Percentiles rank a stretch among this genome's conserved stretches.
These are phyloP conservation scores for Trichoderma sp. DNA, from an alignment of 2,329 filamentous ascomycete genomes.

Conservation along the genomic window DNA sequence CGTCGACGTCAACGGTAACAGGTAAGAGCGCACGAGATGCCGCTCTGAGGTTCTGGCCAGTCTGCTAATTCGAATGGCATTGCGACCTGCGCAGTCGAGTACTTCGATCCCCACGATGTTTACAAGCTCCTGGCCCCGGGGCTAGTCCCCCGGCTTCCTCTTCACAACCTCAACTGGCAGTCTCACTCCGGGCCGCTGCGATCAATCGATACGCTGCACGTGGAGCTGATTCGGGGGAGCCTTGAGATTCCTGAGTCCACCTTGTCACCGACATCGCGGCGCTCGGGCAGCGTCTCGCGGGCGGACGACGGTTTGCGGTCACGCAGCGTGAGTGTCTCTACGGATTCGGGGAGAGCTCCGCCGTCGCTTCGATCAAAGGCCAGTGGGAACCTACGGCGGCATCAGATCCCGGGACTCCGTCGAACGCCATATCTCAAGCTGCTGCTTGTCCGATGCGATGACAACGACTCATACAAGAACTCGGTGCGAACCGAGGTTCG, in stretches of 20 bases:
- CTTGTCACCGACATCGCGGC: constrained; percentile 31
- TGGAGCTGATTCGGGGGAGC: constrained; percentile 73
- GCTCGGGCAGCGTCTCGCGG: constrained; percentile 34
- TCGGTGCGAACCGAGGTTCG: constrained; percentile 73
- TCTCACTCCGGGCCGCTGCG: constrained; percentile 86
- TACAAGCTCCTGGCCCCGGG: constrained; percentile 79
- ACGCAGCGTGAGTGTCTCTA: constrained; percentile 43
- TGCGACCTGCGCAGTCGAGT: constrained; percentile 67
- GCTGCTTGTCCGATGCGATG: constrained; percentile 85
- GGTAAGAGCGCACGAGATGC: constrained; percentile 44
- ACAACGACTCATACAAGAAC: constrained; percentile 89
- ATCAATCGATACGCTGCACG: constrained; percentile 88
- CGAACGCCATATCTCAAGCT: constrained; percentile 93
- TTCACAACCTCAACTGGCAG: constrained; percentile 95
- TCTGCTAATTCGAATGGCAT: not conserved
- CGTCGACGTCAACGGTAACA: constrained; percentile 73
- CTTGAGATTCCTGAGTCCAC: constrained; percentile 42
- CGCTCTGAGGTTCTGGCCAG: not conserved
- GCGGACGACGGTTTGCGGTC: constrained; percentile 62
- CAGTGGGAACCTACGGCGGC: constrained; percentile 56
- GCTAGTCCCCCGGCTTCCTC: constrained; percentile 72
- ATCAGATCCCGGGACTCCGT: constrained; percentile 91
- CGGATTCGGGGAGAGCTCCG: constrained; percentile 28
- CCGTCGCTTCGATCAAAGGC: constrained; percentile 33
- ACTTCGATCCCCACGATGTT: constrained; percentile 87